Evolutionary conservation across 176 grass and related monocot genomes (phyloP).

Genomic region (Elaeis guineensis): DNA sequence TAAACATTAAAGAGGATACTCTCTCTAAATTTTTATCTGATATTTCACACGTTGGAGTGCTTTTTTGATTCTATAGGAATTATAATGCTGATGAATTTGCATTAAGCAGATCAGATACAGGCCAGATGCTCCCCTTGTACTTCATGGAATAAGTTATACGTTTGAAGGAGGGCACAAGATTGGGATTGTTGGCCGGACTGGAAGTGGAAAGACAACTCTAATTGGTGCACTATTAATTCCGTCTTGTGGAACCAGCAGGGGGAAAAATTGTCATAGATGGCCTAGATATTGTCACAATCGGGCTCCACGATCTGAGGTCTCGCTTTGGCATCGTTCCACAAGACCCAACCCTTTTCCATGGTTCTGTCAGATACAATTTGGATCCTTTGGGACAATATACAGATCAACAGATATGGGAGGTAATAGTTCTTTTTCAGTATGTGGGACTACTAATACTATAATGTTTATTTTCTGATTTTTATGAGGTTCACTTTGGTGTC

Average conservation of each 20-base stretch:
- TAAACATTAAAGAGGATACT: slow-evolving; percentile 13
- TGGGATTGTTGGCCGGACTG: slow-evolving; percentile 84
- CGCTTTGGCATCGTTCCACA: slow-evolving; percentile 90
- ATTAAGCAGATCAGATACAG: slow-evolving; percentile 74
- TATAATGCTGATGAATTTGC: slow-evolving; percentile 10
- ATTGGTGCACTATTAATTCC: slow-evolving; percentile 78
- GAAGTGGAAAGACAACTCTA: slow-evolving; percentile 93
- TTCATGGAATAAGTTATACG: slow-evolving; percentile 68
- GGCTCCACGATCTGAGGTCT: slow-evolving; percentile 82
- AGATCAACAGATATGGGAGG: slow-evolving; percentile 84
- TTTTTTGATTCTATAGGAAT: not conserved
- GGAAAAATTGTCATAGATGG: slow-evolving; percentile 68
- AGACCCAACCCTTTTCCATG: slow-evolving; percentile 88
- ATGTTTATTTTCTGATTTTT: too few relatives aligned
- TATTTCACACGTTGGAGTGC: too few relatives aligned
- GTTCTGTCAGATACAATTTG: slow-evolving; percentile 78
- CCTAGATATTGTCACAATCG: slow-evolving; percentile 54
- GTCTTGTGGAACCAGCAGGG: slow-evolving; percentile 84
- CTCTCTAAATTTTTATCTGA: not conserved
- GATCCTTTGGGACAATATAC: slow-evolving; percentile 57
- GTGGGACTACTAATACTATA: too few relatives aligned
- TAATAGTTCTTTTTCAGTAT: slow-evolving; percentile 13
- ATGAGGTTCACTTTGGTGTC: too few relatives aligned
- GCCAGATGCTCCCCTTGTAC: slow-evolving; percentile 56
- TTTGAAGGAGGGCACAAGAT: slow-evolving; percentile 82